Evolutionary conservation across 2,329 filamentous ascomycete genomes (phyloP).

Genomic region (Thielaviopsis musarum): DNA sequence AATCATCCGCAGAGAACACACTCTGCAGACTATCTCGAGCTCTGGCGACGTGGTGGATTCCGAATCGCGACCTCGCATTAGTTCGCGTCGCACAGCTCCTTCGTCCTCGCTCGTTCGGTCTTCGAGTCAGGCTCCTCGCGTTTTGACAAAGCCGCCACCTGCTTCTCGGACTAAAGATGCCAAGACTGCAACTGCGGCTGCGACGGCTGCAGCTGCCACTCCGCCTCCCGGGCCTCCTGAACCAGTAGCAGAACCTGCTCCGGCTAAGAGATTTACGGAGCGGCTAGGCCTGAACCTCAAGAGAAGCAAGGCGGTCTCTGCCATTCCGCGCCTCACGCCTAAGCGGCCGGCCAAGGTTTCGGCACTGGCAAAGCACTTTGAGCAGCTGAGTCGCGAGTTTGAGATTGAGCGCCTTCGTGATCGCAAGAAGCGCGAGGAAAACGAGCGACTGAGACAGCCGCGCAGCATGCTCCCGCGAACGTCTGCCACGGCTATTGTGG

Average conservation of each 20-base stretch:
- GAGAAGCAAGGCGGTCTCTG: conserved; percentile 48
- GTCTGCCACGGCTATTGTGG: conserved; percentile 84
- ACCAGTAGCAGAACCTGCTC: not conserved
- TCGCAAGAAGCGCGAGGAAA: conserved; percentile 62
- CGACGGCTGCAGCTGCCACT: not conserved
- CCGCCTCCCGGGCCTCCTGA: not conserved
- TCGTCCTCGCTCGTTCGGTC: not conserved
- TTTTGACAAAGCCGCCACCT: conserved; percentile 1
- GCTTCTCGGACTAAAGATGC: not conserved
- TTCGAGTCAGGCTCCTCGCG: conserved; percentile 1
- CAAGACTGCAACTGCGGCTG: not conserved
- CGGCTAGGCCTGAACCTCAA: conserved; percentile 48
- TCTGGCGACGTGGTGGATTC: conserved; percentile 26
- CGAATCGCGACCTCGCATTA: conserved; percentile 20
- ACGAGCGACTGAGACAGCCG: conserved; percentile 45
- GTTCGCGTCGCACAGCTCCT: not conserved
- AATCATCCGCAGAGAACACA: conserved; percentile 20
- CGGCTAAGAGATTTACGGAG: conserved; percentile 53
- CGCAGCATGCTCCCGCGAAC: conserved; percentile 71
- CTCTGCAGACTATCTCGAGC: conserved; percentile 16
- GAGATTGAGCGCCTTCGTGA: conserved; percentile 86
- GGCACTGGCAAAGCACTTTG: conserved; percentile 86
- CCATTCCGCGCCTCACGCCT: conserved; percentile 76
- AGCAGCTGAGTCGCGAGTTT: conserved; percentile 90
- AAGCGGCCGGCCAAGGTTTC: conserved; percentile 68